These are phyloP conservation scores for Quercus bicolor DNA, from an alignment of 306 rosid genomes.

Conservation along the genomic window DNA sequence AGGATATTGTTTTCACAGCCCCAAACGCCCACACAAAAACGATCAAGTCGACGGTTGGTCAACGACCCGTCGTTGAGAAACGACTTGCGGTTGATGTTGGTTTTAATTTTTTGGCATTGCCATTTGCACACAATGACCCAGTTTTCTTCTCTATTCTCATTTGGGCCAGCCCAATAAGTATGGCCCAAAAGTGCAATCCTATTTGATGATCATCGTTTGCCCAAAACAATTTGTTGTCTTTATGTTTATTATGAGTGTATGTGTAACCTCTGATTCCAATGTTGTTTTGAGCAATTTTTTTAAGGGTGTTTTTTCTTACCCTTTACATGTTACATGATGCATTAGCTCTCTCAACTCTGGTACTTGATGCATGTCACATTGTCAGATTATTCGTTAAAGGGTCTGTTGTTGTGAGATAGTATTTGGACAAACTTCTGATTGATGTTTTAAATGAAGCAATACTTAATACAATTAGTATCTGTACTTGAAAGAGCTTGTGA, in stretches of 20 bases:
- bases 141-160: too few species aligned
- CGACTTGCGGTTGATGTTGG: not conserved
- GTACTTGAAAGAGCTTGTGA: conserved; percentile 88
- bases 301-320: too few species aligned
- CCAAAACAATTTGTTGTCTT: too few species aligned
- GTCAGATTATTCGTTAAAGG: conserved; percentile 83
- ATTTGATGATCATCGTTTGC: too few species aligned
- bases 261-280: too few species aligned
- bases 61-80: not conserved
- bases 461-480: conserved; percentile 57
- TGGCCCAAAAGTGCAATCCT: too few species aligned
- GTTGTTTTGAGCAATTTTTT: too few species aligned
- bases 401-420: conserved; percentile 72
- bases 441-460: conserved; percentile 67
- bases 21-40: not conserved
- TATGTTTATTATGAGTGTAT: too few species aligned
- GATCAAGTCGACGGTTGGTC: not conserved
- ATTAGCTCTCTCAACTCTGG: conserved; percentile 58
- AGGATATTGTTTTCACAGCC: not conserved
- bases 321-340: too few species aligned
- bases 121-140: too few species aligned
- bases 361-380: conserved; percentile 70
- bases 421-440: conserved; percentile 62
- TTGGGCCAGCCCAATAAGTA: too few species aligned
- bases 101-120: not conserved